phyloP scores from a whole-genome alignment of 2,329 filamentous ascomycete species.

The Fusarium heterosporum region DNA sequence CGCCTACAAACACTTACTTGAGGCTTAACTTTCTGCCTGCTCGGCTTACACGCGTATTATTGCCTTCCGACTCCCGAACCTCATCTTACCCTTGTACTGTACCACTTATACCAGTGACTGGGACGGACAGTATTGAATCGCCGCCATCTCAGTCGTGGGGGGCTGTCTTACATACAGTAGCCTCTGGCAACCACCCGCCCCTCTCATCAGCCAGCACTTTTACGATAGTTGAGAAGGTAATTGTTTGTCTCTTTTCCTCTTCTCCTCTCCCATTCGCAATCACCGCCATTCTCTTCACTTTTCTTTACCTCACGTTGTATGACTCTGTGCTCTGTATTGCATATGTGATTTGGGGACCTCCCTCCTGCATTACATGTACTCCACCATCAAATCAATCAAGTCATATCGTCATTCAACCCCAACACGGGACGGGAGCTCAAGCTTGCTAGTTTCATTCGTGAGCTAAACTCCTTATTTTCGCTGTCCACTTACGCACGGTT shows the following conservation, averaged over 20 bases:
- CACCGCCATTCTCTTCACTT: too few species aligned
- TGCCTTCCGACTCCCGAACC: constrained; percentile 23
- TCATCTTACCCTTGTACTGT: constrained; percentile 18
- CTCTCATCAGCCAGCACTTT: constrained; percentile 13
- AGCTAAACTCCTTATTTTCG: constrained; percentile 26
- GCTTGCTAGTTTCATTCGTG: constrained; percentile 33
- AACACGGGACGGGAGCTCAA: constrained; percentile 35
- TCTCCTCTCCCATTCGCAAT: too few species aligned
- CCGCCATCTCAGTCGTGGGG: constrained; percentile 21
- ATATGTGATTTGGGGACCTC: constrained; percentile 14
- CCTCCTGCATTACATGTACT: constrained; percentile 29
- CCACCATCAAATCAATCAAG: constrained; percentile 46
- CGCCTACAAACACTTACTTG: not conserved
- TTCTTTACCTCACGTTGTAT: too few species aligned
- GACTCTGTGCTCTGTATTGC: not conserved
- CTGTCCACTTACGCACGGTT: constrained; percentile 33
- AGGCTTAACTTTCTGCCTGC: constrained; percentile 26
- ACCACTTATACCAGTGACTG: constrained; percentile 14
- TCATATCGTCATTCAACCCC: constrained; percentile 41
- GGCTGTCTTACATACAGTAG: constrained; percentile 26
- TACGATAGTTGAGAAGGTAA: constrained; percentile 17
- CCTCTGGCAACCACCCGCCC: constrained; percentile 4
- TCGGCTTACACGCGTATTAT: constrained; percentile 22
- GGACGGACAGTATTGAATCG: constrained; percentile 13
- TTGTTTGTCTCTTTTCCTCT: constrained; percentile 8